Conservation (phyloP, 1,284 basidiomycete genomes). For the Calocybe gambosa region DNA sequence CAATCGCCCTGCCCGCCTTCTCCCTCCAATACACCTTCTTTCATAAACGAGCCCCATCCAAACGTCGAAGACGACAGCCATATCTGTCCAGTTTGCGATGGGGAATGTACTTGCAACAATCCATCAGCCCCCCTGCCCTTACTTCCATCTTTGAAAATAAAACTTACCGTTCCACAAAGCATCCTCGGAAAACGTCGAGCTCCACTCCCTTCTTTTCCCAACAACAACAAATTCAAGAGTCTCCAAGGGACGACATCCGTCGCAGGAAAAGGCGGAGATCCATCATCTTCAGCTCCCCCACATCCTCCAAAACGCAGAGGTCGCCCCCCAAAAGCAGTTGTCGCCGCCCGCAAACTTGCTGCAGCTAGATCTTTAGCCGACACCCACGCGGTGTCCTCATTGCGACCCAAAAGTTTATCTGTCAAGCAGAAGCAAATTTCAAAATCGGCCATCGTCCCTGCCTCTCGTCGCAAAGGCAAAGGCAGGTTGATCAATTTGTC, state of each 20-base stretch:
- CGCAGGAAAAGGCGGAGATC: slow-evolving; percentile 28
- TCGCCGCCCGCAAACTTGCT: slow-evolving; percentile 16
- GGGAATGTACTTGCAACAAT: slow-evolving; percentile 68
- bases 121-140: slow-evolving; percentile 17
- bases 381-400: slow-evolving; percentile 17
- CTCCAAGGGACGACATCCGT: slow-evolving; percentile 27
- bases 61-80: slow-evolving; percentile 70
- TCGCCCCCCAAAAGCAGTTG: slow-evolving; percentile 44
- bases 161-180: slow-evolving; percentile 57
- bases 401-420: slow-evolving; percentile 21
- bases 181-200: slow-evolving; percentile 38
- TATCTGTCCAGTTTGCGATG: slow-evolving; percentile 82
- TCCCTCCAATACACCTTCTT: slow-evolving; percentile 56
- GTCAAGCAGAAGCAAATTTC: slow-evolving; percentile 29
- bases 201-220: slow-evolving; percentile 17
- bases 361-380: slow-evolving; percentile 15
- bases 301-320: slow-evolving; percentile 39
- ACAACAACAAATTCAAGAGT: slow-evolving; percentile 21
- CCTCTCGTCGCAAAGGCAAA: slow-evolving; percentile 25
- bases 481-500: slow-evolving; percentile 24
- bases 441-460: slow-evolving; percentile 27
- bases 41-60: slow-evolving; percentile 24
- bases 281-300: slow-evolving; percentile 14
- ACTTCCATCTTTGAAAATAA: slow-evolving; percentile 60
- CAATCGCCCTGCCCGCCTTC: slow-evolving; percentile 54